Base-by-base conservation (phyloP, 768 basidiomycete species). In the Suillus ampliporus region DNA sequence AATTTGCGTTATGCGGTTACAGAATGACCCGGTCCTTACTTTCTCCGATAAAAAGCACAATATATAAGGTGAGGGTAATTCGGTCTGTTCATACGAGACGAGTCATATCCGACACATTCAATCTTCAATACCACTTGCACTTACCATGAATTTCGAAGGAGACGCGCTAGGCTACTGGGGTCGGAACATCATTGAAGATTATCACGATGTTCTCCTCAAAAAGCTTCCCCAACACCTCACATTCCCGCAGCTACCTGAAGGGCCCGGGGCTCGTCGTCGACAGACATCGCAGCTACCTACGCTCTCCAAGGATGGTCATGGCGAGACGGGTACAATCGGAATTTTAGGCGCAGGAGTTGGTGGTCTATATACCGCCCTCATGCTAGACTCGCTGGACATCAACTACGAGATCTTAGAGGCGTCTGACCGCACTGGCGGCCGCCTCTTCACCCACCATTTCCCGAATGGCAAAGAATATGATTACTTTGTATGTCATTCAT, bases 321-420 rank as follows among this genome's bases (percentile, higher is more conserved):
- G 14, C n/a, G 8, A 7, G 7, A 9, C 43, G 9, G 43, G 43
- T 44, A 21, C 43, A 44, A 9, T 44, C 19, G n/a, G n/a, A 9
- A 31, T 31, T 31, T 31, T 31, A 3, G 31, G 31, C 31, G 31
- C 31, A 31, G 31, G 31, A 31, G 6, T n/a, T 44, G 9, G 4
- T 44, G 14, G 43, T 19, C 10, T 19, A 6, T 44, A 78, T 64
- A 65, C 76, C n/a, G 80, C 79, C 9, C 67, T 82, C 71, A 79
- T 82, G 10, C 74, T 83, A 26, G 72, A 82, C 31, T 64, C 61
- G 21, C 72, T 80, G 8, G 74, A 72, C 5, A 77, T 81, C 65
- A 65, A 67, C 8, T 82, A 79, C 69, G 74, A 79, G 44, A 31
- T 31, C 31, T 31, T 31, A 6, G 31, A 31, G 31, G 31, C 31